Evolutionary conservation across 2,329 filamentous ascomycete species (phyloP), one percentile per base, ranked within the genome.

Genomic region (Lizonia empirigonia): DNA sequence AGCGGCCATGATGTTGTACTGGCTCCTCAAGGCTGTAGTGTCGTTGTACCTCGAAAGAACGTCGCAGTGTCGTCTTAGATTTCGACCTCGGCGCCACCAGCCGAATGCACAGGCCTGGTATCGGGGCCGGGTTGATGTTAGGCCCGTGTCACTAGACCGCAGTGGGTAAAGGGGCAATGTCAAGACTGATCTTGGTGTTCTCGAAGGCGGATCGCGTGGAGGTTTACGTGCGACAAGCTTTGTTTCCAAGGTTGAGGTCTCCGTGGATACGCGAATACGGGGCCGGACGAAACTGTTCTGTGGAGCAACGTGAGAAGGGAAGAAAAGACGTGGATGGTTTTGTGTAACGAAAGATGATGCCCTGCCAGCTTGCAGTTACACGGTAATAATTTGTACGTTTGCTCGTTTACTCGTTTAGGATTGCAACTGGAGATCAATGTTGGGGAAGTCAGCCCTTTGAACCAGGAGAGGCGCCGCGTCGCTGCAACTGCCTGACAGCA

Each of bases 31-130:
- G 32, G 22, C 33, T 47, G 38, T 13, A n/a, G 33, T 42, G 44
- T 42, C 44, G 27, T 47, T 29, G 32, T 42, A 6, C 33, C 22
- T 36, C 42, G 22, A 52, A 37, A 37, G 42, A 47, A 23, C 18
- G 33, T 40, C 18, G 24, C 49, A 40, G 46, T 13, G 37, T 19
- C 38, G 49, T 47, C 42, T 46, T 42, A 52, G 32, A 47, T 42
- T 47, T 51, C 48, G 18, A 52, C 49, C 49, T 52, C 49, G 42
- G 49, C 38, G 49, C 49, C 20, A 46, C 20, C 20, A 47, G 16
- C 38, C 49, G 33, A 32, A 52, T 39, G 42, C 42, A 52, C 42
- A 26, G 30, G 27, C 42, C 29, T 37, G n/a, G 19, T 13, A 37
- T 37, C 33, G 42, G 49, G 23, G 16, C 44, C 42, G 49, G 49